These are phyloP conservation scores for Ceraceosorus guamensis DNA, from an alignment of 1,284 basidiomycete species.

Conservation along the genomic window DNA sequence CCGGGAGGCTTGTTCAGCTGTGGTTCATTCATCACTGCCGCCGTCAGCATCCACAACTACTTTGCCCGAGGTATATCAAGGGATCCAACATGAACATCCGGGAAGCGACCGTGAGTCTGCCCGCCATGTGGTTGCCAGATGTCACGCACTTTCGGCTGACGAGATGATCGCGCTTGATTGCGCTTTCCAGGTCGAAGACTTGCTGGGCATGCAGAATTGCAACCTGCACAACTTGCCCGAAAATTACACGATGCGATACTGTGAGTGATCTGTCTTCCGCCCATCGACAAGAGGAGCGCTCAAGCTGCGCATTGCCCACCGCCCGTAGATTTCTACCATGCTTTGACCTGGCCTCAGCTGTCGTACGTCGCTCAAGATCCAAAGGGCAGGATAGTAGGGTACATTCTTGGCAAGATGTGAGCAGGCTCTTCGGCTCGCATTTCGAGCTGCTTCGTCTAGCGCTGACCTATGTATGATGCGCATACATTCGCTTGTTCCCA, in stretches of 20 bases:
- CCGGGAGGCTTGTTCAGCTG: no score
- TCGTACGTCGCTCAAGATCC: constrained; percentile 89
- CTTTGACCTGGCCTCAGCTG: constrained; percentile 83
- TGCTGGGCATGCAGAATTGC: constrained; percentile 46
- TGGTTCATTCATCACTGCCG: no score
- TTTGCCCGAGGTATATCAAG: no score
- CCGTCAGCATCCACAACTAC: no score
- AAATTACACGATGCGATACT: constrained; percentile 47
- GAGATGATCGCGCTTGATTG: constrained; percentile 3
- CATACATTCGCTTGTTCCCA: constrained; percentile 1
- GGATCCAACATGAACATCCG: constrained; percentile 9
- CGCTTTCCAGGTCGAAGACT: constrained; percentile 33
- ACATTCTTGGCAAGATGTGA: constrained; percentile 84
- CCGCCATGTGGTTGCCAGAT: neutral
- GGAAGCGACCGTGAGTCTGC: constrained; percentile 5
- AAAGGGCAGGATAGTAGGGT: constrained; percentile 81
- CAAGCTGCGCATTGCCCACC: neutral
- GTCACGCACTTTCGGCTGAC: constrained; percentile 23
- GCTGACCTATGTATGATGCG: no score
- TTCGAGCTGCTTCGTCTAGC: no score
- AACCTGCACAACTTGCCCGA: constrained; percentile 48
- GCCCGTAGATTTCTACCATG: constrained; percentile 71
- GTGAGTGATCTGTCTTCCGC: constrained; percentile 7
- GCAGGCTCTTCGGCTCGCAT: no score
- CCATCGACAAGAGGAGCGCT: no score